Base-by-base conservation (phyloP, 345 rosid species). In the Jatropha curcas region DNA sequence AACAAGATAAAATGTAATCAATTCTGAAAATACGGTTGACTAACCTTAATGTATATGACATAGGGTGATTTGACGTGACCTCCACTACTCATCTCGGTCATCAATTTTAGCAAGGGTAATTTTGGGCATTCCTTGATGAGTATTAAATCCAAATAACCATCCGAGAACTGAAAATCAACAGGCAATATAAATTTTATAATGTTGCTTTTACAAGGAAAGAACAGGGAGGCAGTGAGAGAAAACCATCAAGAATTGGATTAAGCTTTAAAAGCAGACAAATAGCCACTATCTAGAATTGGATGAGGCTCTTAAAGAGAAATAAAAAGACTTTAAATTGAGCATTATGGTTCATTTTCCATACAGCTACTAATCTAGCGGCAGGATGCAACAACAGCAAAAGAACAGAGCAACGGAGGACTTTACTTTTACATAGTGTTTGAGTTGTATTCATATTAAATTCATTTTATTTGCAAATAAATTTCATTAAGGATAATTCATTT, bases 71-170 rank as follows among this genome's bases (percentile, higher is more conserved):
- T 82, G 68, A 92, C 86, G 73, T 95, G 96, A 68, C 79, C 85
- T 70, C 99, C 99, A 43, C 77, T 83, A 65, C 67, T 84, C 85
- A 89, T 68, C 65, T 79, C 73, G 30, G 90, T 78, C 90, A 92
- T 83, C 71, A 87, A 72, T 27, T 86, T 64, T 14, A 95, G 73
- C 88, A 95, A 78, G 33, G 88, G 74, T 43, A 91, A 57, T 81
- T 71, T 91, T 1, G 99, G 97, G 76, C 88, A 80, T 41, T 84
- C 85, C 84, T 77, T 85, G 33, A 86, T 74, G 43, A 92, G 74
- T 60, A 95, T 85, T 85, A 95, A 77, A 81, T 95, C 99, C 82
- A 92, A 76, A 82, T 69, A 92, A 48, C 98, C 99, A 80, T 95
- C 98, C 59, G 97, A 88, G 76, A 95, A 92, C 99, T 95, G 86